phyloP scores from a whole-genome alignment of 768 basidiomycete genomes.

The Tylopilus sp. region DNA sequence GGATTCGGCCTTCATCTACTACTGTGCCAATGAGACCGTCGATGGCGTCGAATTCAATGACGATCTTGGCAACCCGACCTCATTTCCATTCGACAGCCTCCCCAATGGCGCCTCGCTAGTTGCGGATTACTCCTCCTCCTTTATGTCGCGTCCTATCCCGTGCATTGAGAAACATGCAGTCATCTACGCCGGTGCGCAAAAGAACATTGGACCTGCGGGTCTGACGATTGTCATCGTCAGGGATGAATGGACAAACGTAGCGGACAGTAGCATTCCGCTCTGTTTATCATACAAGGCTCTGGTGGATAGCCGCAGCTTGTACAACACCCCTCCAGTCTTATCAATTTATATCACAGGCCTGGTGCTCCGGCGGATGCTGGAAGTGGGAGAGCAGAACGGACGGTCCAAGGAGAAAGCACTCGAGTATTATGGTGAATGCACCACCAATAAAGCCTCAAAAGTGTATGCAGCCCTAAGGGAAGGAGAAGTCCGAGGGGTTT shows the following conservation, averaged over 20 bases:
- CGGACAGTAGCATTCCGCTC: conserved; percentile 79
- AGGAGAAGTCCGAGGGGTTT: conserved; percentile 68
- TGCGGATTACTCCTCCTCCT: conserved; percentile 93
- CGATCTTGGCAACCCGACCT: conserved; percentile 47
- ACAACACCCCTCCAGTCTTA: conserved; percentile 93
- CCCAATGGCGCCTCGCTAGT: conserved; percentile 71
- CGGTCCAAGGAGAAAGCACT: conserved; percentile 53
- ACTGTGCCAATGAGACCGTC: conserved; percentile 99
- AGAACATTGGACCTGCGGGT: conserved; percentile 95
- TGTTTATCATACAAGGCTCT: conserved; percentile 81
- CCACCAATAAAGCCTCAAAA: conserved; percentile 69
- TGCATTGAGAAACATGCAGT: conserved; percentile 86
- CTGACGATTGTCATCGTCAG: conserved; percentile 90
- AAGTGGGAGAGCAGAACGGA: conserved; percentile 22
- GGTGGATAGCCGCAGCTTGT: conserved; percentile 70
- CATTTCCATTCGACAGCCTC: conserved; percentile 83
- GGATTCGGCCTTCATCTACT: conserved; percentile 90
- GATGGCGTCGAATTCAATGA: conserved; percentile 87
- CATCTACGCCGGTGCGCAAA: conserved; percentile 96
- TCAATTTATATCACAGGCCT: conserved; percentile 87
- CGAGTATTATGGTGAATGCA: conserved; percentile 58
- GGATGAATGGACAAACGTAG: conserved; percentile 70
- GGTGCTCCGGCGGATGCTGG: conserved; percentile 69
- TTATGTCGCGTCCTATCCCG: conserved; percentile 93
- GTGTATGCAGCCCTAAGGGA: conserved; percentile 71